Evolutionary conservation across 2,329 filamentous ascomycete species (phyloP), one percentile per base, ranked within the genome.

Genomic region (Hirsutella thompsonii): DNA sequence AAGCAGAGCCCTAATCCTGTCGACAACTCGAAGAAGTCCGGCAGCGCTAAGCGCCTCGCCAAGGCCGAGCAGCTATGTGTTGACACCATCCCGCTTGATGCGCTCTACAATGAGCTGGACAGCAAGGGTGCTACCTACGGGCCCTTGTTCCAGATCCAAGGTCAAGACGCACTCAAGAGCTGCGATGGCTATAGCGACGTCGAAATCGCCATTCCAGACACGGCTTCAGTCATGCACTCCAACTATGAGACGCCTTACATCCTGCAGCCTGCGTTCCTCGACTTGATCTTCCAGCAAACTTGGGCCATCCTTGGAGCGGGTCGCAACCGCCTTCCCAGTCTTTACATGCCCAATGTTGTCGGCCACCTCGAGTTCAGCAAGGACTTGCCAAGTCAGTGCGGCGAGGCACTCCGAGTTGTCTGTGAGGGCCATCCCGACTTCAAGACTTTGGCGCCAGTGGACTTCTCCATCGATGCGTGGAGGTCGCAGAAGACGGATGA

Each of bases 231-330:
- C 1, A 73, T 74, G 70, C 69, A 68, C 1, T 56, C 61, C 44
- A 48, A 53, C 1, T 58, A 63, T 37, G 67, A 75, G 47, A 57
- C 62, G 3, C 45, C 58, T 0, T 62, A 66, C 18, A 58, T 66
- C 38, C 51, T 72, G 6, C 68, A 70, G 26, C 64, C 71, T 0
- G 56, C 64, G 1, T 60, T 69, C 38, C 49, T 72, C 3, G 70
- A 75, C 44, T 50, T 61, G 8, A 53, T 68, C 40, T 54, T 68
- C 14, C 67, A 69, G 43, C 52, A 63, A 6, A 52, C 55, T 0
- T 61, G 65, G 20, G 50, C 61, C 2, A 60, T 62, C 5, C 52
- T 66, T 2, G 62, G 61, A 2, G 60, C 58, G 5, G 58, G 58
- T 0, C 42, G 43, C 0, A 51, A 51, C 16, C 35, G 43, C 18